These are phyloP conservation scores for Calycina herbarum DNA, from an alignment of 2,329 filamentous ascomycete species.

Conservation along the genomic window DNA sequence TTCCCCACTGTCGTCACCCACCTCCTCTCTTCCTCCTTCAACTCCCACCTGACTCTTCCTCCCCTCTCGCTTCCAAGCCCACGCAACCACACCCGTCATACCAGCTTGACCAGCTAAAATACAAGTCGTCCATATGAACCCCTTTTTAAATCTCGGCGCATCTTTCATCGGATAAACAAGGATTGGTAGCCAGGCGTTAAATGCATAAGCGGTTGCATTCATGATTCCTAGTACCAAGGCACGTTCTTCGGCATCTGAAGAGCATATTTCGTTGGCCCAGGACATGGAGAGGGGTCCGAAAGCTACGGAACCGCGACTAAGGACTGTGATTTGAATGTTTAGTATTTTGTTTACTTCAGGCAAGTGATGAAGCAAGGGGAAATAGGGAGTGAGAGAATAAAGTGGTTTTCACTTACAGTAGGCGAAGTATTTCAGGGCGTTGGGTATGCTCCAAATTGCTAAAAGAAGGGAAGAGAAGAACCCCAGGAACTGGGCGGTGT, in stretches of 20 bases:
- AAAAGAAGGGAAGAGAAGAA: conserved; percentile 39
- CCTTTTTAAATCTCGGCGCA: conserved; percentile 43
- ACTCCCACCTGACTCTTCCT: conserved; percentile 2
- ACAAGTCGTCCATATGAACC: conserved; percentile 33
- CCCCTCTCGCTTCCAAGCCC: conserved; percentile 10
- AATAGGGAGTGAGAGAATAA: too few species aligned
- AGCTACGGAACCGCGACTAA: conserved; percentile 36
- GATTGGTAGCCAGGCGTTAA: conserved; percentile 46
- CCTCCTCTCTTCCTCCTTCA: neutral
- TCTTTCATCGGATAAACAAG: conserved; percentile 37
- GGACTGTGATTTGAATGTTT: conserved; percentile 20
- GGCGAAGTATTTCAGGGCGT: conserved; percentile 33
- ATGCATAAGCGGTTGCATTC: conserved; percentile 46
- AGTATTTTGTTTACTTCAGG: too few species aligned
- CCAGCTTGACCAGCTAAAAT: conserved; percentile 1
- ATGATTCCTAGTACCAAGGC: conserved; percentile 51
- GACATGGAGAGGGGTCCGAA: conserved; percentile 48
- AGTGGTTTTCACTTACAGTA: conserved; percentile 29
- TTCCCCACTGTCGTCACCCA: neutral
- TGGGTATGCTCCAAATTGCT: conserved; percentile 39
- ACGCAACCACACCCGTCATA: conserved; percentile 2
- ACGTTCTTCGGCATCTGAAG: conserved; percentile 48
- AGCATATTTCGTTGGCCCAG: conserved; percentile 50
- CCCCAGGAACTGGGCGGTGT: conserved; percentile 33
- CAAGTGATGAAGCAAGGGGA: too few species aligned